Conservation (phyloP, 1,139 yeast species). For the Hanseniaspora gamundiae region DNA sequence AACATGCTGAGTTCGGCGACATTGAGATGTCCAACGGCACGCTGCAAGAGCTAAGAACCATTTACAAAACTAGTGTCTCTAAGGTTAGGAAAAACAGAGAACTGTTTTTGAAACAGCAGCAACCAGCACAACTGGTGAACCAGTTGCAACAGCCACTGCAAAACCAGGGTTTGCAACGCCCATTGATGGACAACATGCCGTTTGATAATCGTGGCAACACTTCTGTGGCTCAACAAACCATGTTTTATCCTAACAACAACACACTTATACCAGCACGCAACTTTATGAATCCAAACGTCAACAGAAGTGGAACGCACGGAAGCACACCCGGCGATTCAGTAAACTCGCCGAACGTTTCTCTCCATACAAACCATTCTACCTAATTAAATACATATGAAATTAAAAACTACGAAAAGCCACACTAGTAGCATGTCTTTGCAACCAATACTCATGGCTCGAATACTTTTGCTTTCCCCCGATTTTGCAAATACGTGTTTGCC, state of each 20-base stretch:
- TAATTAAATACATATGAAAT: background rate
- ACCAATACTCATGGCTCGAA: slow-evolving; percentile 22
- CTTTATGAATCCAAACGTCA: background rate
- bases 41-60: slow-evolving; percentile 16
- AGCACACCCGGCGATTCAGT: no score
- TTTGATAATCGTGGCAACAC: no score
- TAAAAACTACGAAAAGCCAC: background rate
- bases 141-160: background rate
- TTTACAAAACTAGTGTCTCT: slow-evolving; percentile 13
- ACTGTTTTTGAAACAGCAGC: background rate
- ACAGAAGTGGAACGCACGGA: background rate
- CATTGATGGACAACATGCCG: no score
- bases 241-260: background rate
- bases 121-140: background rate
- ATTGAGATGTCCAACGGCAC: slow-evolving; percentile 19
- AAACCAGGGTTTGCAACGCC: background rate
- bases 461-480: slow-evolving; percentile 34
- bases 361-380: background rate
- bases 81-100: slow-evolving; percentile 12
- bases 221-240: background rate
- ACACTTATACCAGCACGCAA: background rate
- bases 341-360: background rate
- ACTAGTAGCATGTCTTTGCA: background rate
- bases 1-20: slow-evolving; percentile 20
- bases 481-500: slow-evolving; percentile 28